Conservation (phyloP, 306 rosid species). For the Corylus heterophylla region DNA sequence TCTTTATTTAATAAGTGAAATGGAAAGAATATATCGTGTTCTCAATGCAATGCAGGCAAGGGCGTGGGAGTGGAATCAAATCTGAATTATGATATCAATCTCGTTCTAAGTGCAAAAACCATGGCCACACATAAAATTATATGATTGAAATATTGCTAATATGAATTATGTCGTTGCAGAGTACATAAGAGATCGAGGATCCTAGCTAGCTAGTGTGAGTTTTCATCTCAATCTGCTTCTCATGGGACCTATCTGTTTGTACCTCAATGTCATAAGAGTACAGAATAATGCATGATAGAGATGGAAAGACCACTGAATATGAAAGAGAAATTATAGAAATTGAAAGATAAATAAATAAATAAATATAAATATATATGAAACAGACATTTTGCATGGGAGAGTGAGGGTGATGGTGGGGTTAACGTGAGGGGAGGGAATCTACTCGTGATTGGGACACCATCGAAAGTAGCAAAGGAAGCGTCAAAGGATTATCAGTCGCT, state of each 20-base stretch:
- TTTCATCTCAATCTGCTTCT: not conserved
- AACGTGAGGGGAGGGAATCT: constrained; percentile 43
- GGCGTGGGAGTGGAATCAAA: too few species aligned
- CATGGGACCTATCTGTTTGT: not conserved
- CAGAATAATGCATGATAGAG: not conserved
- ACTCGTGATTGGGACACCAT: constrained; percentile 36
- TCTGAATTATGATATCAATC: too few species aligned
- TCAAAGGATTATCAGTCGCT: constrained; percentile 38
- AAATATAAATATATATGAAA: constrained; percentile 17
- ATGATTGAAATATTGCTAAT: not conserved
- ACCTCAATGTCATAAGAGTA: not conserved
- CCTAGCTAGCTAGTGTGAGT: not conserved
- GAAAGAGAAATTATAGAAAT: not conserved
- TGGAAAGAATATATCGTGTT: too few species aligned
- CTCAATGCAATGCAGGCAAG: too few species aligned
- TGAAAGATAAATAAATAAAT: not conserved
- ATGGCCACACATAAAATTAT: too few species aligned
- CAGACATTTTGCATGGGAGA: constrained; percentile 46
- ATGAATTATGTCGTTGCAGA: not conserved
- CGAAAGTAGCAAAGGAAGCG: constrained; percentile 34
- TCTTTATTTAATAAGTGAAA: too few species aligned
- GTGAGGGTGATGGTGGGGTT: constrained; percentile 40
- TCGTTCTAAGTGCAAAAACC: too few species aligned
- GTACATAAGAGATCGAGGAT: too few species aligned
- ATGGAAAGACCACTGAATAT: not conserved